Conservation (phyloP, 148 eudicot species). For the Rhododendron vialii region DNA sequence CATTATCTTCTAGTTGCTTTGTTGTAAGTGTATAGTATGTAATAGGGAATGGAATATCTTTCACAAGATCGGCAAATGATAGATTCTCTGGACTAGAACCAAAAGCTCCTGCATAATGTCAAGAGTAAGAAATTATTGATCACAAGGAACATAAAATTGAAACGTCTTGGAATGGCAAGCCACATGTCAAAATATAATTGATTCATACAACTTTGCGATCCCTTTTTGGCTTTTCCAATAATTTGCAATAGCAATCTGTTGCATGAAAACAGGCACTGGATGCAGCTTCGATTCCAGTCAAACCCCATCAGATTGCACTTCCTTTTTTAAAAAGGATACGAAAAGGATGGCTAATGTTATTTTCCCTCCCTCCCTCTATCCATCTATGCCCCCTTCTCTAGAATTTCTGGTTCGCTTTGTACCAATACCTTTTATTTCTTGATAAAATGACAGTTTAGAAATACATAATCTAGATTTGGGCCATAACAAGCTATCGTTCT, state of each 20-base stretch:
- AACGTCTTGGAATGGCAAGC: neutral
- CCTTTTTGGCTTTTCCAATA: neutral
- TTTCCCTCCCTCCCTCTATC: neutral
- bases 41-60: slow-evolving; percentile 72
- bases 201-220: neutral
- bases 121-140: neutral
- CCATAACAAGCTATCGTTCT: neutral
- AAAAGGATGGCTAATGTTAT: neutral
- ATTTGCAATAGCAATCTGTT: neutral
- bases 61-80: slow-evolving; percentile 35
- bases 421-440: neutral
- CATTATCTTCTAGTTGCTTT: slow-evolving; percentile 82
- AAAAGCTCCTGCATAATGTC: slow-evolving; percentile 35
- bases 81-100: slow-evolving; percentile 19
- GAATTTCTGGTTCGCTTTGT: neutral
- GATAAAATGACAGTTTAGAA: neutral
- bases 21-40: slow-evolving; percentile 78
- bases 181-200: neutral
- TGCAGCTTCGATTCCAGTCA: neutral
- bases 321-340: neutral
- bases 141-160: neutral
- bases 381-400: neutral
- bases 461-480: neutral
- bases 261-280: neutral
- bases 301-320: neutral